Base-by-base conservation (phyloP, 495 filamentous ascomycete genomes). In the Podospora anserina region DNA sequence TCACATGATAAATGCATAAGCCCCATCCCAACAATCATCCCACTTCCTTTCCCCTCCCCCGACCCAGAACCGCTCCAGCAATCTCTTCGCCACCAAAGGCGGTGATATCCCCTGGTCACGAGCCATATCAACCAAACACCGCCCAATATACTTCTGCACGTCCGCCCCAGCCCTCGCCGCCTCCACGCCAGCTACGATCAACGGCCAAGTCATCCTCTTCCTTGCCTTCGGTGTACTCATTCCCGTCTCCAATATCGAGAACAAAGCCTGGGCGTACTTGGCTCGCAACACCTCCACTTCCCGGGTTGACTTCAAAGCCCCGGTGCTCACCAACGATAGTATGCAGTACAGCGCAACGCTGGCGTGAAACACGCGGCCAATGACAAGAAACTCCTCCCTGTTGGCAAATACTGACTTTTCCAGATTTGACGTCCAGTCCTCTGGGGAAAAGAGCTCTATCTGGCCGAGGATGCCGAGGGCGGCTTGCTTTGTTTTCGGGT, bases 311-410 rank as follows among this genome's bases (percentile, higher is more conserved):
- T 55, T 34, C 9, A 69, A 32, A 4, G 58, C 63, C n/a, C 63
- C 63, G 15, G 63, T 16, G 30, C 72, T 74, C 30, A 74, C 69
- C 0, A 80, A 62, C 2, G 79, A 80, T 0, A 70, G 65, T 59
- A 81, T 75, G 61, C 77, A 78, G 54, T 79, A 81, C 18, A 81
- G 61, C 19, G 74, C 69, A 3, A 76, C 67, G 13, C 78, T 70
- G 55, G 71, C 67, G 32, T 71, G 73, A 60, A 73, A 75, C 13
- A 72, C 64, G 0, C 55, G 61, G 6, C 68, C 72, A 6, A 78
- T 59, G 11, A 79, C 66, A 16, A 67, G 23, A 72, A 74, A 78
- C 55, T 78, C 72, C 9, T 70, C 61, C 23, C 15, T 49, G 5
- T 0, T 16, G 69, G 66, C 18, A 66, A 39, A 34, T 64, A 64